phyloP scores from a whole-genome alignment of 179 eudicot genomes.

The Spinacia oleracea region DNA sequence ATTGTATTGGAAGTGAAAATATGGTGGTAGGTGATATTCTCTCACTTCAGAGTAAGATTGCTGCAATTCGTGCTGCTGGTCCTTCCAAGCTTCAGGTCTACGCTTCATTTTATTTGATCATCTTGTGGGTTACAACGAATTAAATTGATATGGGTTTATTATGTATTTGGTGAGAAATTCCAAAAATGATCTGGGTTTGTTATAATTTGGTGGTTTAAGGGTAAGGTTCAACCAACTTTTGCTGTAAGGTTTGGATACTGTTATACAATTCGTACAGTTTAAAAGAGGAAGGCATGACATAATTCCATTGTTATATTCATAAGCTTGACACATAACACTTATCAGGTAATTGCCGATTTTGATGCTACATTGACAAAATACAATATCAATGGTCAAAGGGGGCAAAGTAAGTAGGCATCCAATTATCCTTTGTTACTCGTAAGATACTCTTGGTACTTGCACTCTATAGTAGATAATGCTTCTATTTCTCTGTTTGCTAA shows the following conservation, averaged over 20 bases:
- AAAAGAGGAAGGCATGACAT: not conserved
- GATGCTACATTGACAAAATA: conserved; percentile 81
- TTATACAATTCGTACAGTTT: not conserved
- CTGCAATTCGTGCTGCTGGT: conserved; percentile 56
- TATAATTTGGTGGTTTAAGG: no score
- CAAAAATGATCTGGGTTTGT: not conserved
- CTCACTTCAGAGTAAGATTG: conserved; percentile 50
- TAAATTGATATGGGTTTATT: not conserved
- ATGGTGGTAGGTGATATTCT: conserved; percentile 48
- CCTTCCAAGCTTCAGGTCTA: conserved; percentile 72
- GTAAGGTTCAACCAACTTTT: not conserved
- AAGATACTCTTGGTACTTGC: conserved; percentile 3
- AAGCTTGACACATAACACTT: conserved; percentile 17
- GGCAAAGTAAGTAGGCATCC: conserved; percentile 57
- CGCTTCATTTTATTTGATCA: not conserved
- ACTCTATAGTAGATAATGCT: conserved; percentile 13
- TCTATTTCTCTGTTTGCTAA: conserved; percentile 28
- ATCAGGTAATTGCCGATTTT: conserved; percentile 88
- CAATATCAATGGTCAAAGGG: conserved; percentile 71
- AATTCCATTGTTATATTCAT: not conserved
- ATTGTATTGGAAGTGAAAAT: conserved; percentile 22
- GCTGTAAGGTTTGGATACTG: not conserved
- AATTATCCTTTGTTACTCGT: not conserved
- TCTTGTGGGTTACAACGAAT: no score
- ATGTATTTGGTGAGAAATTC: not conserved